Conservation (phyloP, 148 eudicot species). For the Amaranthus cruentus region DNA sequence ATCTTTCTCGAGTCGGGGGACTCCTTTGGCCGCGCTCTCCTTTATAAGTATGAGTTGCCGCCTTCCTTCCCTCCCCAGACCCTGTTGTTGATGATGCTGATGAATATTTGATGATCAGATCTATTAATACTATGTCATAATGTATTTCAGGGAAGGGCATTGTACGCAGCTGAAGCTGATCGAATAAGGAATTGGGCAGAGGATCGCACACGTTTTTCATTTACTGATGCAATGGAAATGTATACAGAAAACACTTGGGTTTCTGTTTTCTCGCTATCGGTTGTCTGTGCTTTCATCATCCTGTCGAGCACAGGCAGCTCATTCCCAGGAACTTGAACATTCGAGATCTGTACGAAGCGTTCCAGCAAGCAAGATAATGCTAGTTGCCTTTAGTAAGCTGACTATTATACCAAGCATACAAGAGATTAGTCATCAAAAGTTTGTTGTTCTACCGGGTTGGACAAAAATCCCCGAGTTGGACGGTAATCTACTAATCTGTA, state of each 20-base stretch:
- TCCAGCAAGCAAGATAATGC: conserved; percentile 11
- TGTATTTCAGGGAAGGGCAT: conserved; percentile 77
- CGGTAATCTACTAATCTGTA: not conserved
- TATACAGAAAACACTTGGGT: conserved; percentile 96
- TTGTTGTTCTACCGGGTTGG: not conserved
- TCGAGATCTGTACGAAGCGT: not conserved
- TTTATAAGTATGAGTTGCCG: too few relatives aligned
- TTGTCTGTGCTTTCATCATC: conserved; percentile 95
- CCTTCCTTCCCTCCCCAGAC: too few relatives aligned
- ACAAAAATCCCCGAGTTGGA: not conserved
- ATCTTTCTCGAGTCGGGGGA: too few relatives aligned
- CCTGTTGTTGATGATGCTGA: not conserved
- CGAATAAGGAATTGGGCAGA: conserved; percentile 96
- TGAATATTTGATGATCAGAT: not conserved
- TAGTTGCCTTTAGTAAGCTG: conserved; percentile 4
- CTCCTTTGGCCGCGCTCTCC: too few relatives aligned
- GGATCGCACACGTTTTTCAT: conserved; percentile 81
- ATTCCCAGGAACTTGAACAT: conserved; percentile 55
- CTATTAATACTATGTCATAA: not conserved
- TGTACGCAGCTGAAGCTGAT: conserved; percentile 96
- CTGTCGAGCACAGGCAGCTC: conserved; percentile 70
- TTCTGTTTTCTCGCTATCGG: conserved; percentile 91
- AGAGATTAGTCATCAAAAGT: not conserved
- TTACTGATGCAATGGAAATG: conserved; percentile 99
- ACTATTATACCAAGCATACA: conserved; percentile 9